Base-by-base conservation (phyloP, 1,284 basidiomycete species). In the Sphagnurus paluster region DNA sequence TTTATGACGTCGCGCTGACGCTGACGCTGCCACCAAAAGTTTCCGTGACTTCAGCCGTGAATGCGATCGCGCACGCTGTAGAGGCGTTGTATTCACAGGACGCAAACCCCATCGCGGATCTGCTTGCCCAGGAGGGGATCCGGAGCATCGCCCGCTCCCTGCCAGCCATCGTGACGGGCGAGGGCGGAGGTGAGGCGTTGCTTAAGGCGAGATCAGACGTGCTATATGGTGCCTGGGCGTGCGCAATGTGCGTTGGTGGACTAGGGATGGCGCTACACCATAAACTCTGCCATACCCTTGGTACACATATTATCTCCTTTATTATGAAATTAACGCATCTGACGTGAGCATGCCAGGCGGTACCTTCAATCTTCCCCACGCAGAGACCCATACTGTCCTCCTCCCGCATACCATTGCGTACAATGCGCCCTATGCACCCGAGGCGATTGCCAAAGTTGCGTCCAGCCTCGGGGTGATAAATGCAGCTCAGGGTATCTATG, bases 331-430 rank as follows among this genome's bases (percentile, higher is more conserved):
- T 20, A 13, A 39, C 2, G 34, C 28, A 14, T 5, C 20, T 28
- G 13, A 23, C 13, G 9, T 29, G 4, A 4, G 5, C 20, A 26
- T 17, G 37, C 14, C n/a, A 61, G 60, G 60, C 23, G 73, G 73
- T 7, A 65, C 65, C 11, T 73, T 75, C 52, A 65, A 67, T 48
- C 67, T 75, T 43, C 71, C 73, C 8, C 73, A 75, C 50, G 64
- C 71, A 10, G 72, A 75, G 49, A 74, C 72, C 2, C 74, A 76
- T 50, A 72, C 73, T 11, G 69, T 76, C 26, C 61, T 76, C 24
- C 66, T 76, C 30, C 71, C 74, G 0, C 70, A 74, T 50, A 67
- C 68, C 1, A 64, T 72, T 26, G 69, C 67, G 2, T 76, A 74
- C 56, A 75, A 76, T 50, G 61, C 67, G 5, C 66, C 66, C 0